Evolutionary conservation across 2,329 filamentous ascomycete genomes (phyloP).

Genomic region (Elsinoe perseae): DNA sequence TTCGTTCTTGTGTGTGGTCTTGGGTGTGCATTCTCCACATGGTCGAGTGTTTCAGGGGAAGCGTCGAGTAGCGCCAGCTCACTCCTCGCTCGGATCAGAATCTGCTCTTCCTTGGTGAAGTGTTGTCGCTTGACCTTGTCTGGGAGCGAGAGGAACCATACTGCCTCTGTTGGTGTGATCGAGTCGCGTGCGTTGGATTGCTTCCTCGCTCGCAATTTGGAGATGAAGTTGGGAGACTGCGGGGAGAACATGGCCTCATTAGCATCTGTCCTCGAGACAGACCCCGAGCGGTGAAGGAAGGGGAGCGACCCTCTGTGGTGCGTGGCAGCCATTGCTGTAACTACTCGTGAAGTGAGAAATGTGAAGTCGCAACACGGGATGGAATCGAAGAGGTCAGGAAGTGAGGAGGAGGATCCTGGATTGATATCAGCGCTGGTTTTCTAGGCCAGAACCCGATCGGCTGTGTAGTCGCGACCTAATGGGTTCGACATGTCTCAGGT

Average conservation of each 20-base stretch:
- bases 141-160: constrained; percentile 63
- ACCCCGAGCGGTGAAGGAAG: constrained; percentile 13
- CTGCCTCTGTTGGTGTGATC: constrained; percentile 41
- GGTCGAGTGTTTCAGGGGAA: constrained; percentile 7
- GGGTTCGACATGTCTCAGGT: constrained; percentile 15
- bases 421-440: constrained; percentile 9
- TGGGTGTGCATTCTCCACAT: constrained; percentile 10
- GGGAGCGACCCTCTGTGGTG: constrained; percentile 14
- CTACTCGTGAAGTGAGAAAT: not conserved
- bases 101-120: constrained; percentile 65
- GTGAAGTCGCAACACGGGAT: constrained; percentile 2
- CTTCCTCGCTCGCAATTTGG: constrained; percentile 10
- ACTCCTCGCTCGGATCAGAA: constrained; percentile 49
- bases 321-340: constrained; percentile 10
- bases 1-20: constrained; percentile 10
- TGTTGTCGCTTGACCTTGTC: constrained; percentile 64
- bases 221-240: constrained; percentile 14
- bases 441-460: constrained; percentile 7
- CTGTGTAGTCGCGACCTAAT: constrained; percentile 1
- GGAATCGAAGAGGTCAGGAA: not conserved
- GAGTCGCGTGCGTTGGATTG: constrained; percentile 6
- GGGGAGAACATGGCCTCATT: constrained; percentile 14
- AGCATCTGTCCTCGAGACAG: constrained; percentile 4
- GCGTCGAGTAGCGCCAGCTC: constrained; percentile 31
- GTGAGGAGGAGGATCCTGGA: constrained; percentile 7